Percentiles rank a stretch among this genome's conserved stretches.
Conservation (phyloP, 192 early-diverging fungal species). For the Entomortierella chlamydospora region DNA sequence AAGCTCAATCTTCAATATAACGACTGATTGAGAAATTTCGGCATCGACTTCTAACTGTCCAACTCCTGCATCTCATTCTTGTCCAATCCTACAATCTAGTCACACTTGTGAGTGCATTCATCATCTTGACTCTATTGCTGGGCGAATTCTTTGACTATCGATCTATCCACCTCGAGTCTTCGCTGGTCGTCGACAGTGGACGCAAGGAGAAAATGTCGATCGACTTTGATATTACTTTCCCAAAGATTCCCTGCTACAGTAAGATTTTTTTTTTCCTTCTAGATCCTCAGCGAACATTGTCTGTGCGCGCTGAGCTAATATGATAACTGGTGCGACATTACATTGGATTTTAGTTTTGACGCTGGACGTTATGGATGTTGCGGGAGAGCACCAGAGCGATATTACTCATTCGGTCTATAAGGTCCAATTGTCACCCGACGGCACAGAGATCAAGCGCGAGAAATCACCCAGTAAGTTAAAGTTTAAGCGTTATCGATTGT, state of each 20-base stretch:
- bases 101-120: slow-evolving; percentile 77
- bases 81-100: slow-evolving; percentile 58
- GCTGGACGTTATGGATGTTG: slow-evolving; percentile 95
- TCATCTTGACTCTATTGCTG: slow-evolving; percentile 82
- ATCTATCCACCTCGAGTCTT: slow-evolving; percentile 72
- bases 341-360: slow-evolving; percentile 75
- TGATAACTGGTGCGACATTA: neutral
- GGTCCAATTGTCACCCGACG: slow-evolving; percentile 74
- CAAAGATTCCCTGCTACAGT: slow-evolving; percentile 90
- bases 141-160: slow-evolving; percentile 89
- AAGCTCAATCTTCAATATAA: no score
- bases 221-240: slow-evolving; percentile 92
- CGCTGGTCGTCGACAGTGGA: slow-evolving; percentile 84
- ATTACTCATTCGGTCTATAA: slow-evolving; percentile 86
- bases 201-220: slow-evolving; percentile 92
- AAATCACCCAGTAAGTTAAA: slow-evolving; percentile 64
- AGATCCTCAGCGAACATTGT: neutral
- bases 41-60: no score
- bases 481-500: neutral
- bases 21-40: no score
- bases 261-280: slow-evolving; percentile 12
- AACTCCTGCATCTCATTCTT: neutral
- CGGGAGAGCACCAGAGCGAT: slow-evolving; percentile 90
- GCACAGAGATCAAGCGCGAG: slow-evolving; percentile 70
- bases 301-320: slow-evolving; percentile 9